These are phyloP conservation scores for Alloteropsis semialata DNA, from an alignment of 176 grass and related monocot species.

Conservation along the genomic window DNA sequence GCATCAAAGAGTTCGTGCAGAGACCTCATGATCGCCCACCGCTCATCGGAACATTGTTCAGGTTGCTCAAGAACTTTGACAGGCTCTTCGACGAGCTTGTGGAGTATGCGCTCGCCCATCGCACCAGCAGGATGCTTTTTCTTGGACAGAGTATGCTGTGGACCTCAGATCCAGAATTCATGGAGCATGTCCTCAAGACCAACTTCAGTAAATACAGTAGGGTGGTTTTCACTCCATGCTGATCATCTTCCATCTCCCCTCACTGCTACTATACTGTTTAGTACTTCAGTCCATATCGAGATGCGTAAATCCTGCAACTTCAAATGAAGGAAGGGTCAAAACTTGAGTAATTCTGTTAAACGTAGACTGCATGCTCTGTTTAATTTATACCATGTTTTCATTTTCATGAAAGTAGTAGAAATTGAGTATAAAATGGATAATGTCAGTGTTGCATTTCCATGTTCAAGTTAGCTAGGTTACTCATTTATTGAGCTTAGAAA, in stretches of 20 bases:
- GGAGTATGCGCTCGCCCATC: conserved; percentile 20
- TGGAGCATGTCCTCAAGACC: conserved; percentile 54
- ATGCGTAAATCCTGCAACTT: neutral
- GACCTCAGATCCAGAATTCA: conserved; percentile 36
- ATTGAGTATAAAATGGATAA: neutral
- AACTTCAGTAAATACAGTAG: conserved; percentile 65
- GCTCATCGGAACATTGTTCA: conserved; percentile 32
- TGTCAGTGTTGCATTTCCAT: neutral
- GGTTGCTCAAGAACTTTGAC: conserved; percentile 34
- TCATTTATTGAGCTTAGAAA: neutral
- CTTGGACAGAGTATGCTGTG: conserved; percentile 23
- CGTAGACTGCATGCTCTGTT: neutral
- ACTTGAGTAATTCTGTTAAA: neutral
- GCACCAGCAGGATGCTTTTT: conserved; percentile 37
- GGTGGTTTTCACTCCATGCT: conserved; percentile 27
- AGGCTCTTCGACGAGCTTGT: conserved; percentile 45
- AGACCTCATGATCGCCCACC: conserved; percentile 36
- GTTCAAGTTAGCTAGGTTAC: neutral
- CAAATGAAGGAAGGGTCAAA: neutral
- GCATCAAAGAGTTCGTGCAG: conserved; percentile 21
- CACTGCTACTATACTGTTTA: neutral
- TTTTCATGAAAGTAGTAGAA: neutral
- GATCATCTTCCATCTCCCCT: neutral
- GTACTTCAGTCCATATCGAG: neutral
- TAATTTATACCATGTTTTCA: neutral